A percentile compares a stretch with the other conserved stretches of the same genome.
These are phyloP conservation scores for Phytophthora palmivora DNA, from an alignment of 352 stramenopile genomes.

Conservation along the genomic window DNA sequence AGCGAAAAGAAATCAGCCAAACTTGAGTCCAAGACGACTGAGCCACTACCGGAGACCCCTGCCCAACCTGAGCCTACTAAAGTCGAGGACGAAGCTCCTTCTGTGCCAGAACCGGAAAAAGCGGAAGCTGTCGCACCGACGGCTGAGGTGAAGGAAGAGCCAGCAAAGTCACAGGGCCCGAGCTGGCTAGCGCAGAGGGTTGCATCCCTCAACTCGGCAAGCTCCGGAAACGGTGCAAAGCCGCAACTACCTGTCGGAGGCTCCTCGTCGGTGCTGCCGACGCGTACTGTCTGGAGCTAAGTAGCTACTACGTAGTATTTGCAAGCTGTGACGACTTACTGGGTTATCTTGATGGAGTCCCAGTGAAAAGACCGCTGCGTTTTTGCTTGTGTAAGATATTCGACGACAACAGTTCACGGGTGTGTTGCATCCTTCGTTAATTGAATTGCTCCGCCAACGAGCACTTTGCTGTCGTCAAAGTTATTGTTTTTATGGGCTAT, in stretches of 20 bases:
- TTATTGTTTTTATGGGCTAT: conserved; percentile 8
- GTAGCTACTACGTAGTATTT: conserved; percentile 8
- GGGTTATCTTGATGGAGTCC: conserved; percentile 4
- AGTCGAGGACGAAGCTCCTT: conserved; percentile 6
- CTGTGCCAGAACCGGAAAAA: conserved; percentile 24
- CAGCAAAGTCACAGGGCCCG: conserved; percentile 24
- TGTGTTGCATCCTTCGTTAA: conserved; percentile 35
- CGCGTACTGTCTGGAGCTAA: conserved; percentile 67
- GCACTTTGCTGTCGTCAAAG: conserved; percentile 22
- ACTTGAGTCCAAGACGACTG: conserved; percentile 10
- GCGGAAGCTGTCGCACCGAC: conserved; percentile 13
- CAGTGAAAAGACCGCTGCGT: conserved; percentile 23
- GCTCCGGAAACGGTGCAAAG: conserved; percentile 25
- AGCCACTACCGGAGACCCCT: conserved; percentile 19
- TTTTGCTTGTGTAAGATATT: conserved; percentile 46
- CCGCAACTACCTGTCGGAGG: conserved; percentile 29
- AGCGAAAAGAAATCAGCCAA: conserved; percentile 28
- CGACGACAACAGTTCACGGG: conserved; percentile 28
- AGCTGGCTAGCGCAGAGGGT: conserved; percentile 38
- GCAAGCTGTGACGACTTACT: conserved; percentile 10
- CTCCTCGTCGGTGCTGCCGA: conserved; percentile 46
- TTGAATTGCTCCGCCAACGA: conserved; percentile 19
- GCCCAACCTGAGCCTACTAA: conserved; percentile 20
- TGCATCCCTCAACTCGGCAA: conserved; percentile 36
- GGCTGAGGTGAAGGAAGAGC: conserved; percentile 35